phyloP scores from a whole-genome alignment of 2,329 filamentous ascomycete genomes.

The Pseudogymnoascus pannorum region DNA sequence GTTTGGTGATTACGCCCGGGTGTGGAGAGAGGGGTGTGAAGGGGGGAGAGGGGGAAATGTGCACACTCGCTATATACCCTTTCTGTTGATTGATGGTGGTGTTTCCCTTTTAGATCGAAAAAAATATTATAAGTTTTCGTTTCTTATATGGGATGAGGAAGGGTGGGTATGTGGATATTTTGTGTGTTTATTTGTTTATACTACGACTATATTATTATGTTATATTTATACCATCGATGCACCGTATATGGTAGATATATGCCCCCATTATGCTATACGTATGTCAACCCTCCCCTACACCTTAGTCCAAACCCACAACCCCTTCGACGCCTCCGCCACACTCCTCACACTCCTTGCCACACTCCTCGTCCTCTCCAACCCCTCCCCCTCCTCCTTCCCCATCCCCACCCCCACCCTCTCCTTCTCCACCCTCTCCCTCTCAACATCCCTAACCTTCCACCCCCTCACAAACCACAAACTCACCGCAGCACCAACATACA shows the following conservation, averaged over 20 bases:
- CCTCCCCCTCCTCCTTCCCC: not conserved
- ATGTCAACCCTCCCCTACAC: not conserved
- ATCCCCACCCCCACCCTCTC: not conserved
- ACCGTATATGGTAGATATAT: not conserved
- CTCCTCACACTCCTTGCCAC: slow-evolving; percentile 33
- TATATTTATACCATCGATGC: not conserved
- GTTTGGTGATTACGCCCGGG: too few species aligned
- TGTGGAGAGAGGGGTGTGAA: not conserved
- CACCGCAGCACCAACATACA: slow-evolving; percentile 46
- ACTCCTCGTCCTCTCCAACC: not conserved
- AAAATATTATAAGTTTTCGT: not conserved
- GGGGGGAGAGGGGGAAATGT: not conserved
- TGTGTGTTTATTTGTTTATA: not conserved
- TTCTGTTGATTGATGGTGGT: not conserved
- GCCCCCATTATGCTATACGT: too few species aligned
- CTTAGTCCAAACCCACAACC: slow-evolving; percentile 6
- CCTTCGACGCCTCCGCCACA: slow-evolving; percentile 34
- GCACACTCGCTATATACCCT: slow-evolving; percentile 16
- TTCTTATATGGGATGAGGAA: too few species aligned
- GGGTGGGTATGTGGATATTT: not conserved
- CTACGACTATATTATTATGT: not conserved
- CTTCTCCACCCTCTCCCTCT: not conserved
- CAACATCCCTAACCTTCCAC: slow-evolving; percentile 42
- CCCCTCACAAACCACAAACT: slow-evolving; percentile 43
- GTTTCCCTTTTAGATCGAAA: not conserved